Evolutionary conservation across 495 filamentous ascomycete genomes (phyloP).

Genomic region (Tetracladium setigerum): DNA sequence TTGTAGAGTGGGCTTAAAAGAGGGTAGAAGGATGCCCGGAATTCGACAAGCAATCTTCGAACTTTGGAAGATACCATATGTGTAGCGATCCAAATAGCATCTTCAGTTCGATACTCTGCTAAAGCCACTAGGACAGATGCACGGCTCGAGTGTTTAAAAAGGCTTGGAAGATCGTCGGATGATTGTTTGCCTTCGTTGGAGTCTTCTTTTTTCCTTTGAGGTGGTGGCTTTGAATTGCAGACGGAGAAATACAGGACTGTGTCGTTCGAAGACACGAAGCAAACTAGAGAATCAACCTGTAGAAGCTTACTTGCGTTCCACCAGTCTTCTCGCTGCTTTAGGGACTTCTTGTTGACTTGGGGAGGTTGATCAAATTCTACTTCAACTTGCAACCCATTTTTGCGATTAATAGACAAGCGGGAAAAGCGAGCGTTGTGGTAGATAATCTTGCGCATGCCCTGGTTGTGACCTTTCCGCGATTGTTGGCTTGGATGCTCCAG

Average conservation of each 20-base stretch:
- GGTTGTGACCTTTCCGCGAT: conserved; percentile 13
- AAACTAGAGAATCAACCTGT: conserved; percentile 49
- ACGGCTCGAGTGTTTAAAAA: conserved; percentile 22
- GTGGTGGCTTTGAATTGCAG: conserved; percentile 17
- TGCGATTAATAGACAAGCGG: conserved; percentile 30
- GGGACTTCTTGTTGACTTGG: conserved; percentile 20
- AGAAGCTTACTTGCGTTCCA: conserved; percentile 53
- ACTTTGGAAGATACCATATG: conserved; percentile 11
- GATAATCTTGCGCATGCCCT: conserved; percentile 24
- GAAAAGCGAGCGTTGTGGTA: conserved; percentile 25
- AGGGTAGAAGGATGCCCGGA: conserved; percentile 57
- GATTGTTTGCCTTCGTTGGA: conserved; percentile 8
- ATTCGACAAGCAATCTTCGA: conserved; percentile 51
- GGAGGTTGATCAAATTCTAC: conserved; percentile 49
- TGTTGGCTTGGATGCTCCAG: conserved; percentile 16
- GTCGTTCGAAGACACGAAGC: conserved; percentile 40
- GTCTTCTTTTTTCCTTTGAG: conserved; percentile 13
- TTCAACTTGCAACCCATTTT: conserved; percentile 45
- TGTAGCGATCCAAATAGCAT: conserved; percentile 21
- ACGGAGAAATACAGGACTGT: conserved; percentile 44
- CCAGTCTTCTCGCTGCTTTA: conserved; percentile 43
- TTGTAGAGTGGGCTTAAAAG: conserved; percentile 59
- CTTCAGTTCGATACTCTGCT: conserved; percentile 21
- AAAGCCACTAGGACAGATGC: conserved; percentile 20
- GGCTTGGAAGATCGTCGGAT: conserved; percentile 16